Percentiles rank a stretch among this genome's conserved stretches.
These are phyloP conservation scores for Moesziomyces antarcticus DNA, from an alignment of 1,284 basidiomycete genomes.

Conservation along the genomic window DNA sequence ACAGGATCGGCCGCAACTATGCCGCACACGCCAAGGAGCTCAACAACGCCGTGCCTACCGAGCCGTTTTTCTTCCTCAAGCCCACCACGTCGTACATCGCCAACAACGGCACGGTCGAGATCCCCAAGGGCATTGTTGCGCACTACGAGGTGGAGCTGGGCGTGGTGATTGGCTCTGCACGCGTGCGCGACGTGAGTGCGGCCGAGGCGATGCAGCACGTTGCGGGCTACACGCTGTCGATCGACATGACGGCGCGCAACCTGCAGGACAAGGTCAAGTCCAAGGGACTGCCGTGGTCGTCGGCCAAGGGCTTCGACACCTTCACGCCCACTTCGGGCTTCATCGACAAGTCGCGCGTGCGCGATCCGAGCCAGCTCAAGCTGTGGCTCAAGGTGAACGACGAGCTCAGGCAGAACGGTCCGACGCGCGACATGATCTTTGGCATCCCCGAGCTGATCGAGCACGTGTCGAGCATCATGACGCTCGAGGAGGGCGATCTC, in stretches of 20 bases:
- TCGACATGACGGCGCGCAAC: constrained; percentile 96
- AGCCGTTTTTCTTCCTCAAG: constrained; percentile 99
- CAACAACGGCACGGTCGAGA: constrained; percentile 81
- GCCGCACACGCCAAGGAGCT: constrained; percentile 89
- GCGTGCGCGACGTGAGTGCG: constrained; percentile 81
- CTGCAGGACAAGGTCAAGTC: constrained; percentile 92
- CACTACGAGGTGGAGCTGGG: constrained; percentile 99
- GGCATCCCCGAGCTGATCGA: constrained; percentile 87
- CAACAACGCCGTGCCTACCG: constrained; percentile 86
- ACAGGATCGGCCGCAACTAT: constrained; percentile 69
- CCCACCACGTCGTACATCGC: constrained; percentile 88
- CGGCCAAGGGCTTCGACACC: constrained; percentile 90
- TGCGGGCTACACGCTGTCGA: constrained; percentile 91
- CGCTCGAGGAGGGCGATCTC: constrained; percentile 78
- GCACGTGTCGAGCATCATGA: constrained; percentile 95
- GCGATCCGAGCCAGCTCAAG: constrained; percentile 80
- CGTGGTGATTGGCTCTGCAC: constrained; percentile 85
- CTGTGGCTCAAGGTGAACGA: constrained; percentile 88
- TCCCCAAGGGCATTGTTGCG: constrained; percentile 82
- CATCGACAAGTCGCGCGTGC: constrained; percentile 79
- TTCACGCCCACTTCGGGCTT: constrained; percentile 83
- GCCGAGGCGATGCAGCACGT: constrained; percentile 80
- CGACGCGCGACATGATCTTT: constrained; percentile 92
- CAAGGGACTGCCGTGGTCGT: constrained; percentile 91
- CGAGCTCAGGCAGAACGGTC: constrained; percentile 82